These are phyloP conservation scores for Trametes sp. DNA, from an alignment of 1,284 basidiomycete species.

Conservation along the genomic window DNA sequence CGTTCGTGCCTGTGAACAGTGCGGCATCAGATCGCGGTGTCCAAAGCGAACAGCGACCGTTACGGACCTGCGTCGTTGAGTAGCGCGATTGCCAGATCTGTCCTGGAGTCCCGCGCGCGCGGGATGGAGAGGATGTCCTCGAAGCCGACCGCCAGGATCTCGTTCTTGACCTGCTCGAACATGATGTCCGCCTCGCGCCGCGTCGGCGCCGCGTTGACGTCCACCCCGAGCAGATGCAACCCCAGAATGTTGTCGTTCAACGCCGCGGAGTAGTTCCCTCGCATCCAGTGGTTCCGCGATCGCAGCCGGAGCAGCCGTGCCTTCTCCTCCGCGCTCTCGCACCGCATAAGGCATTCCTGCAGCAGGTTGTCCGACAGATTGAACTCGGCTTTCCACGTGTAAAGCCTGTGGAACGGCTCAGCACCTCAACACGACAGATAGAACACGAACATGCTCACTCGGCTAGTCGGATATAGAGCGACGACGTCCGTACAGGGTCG, in stretches of 20 bases:
- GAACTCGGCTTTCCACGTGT: slow-evolving; percentile 71
- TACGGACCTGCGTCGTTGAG: slow-evolving; percentile 70
- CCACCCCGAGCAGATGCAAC: slow-evolving; percentile 66
- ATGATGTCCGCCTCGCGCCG: slow-evolving; percentile 61
- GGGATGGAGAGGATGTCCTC: slow-evolving; percentile 70
- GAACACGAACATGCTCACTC: slow-evolving; percentile 54
- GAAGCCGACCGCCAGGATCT: slow-evolving; percentile 72
- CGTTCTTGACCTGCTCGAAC: slow-evolving; percentile 74
- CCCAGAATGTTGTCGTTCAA: slow-evolving; percentile 65
- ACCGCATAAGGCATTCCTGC: slow-evolving; percentile 57
- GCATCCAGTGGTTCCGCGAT: slow-evolving; percentile 68
- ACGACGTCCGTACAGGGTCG: slow-evolving; percentile 56
- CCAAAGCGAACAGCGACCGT: background rate
- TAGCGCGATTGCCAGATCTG: slow-evolving; percentile 66
- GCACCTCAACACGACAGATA: background rate
- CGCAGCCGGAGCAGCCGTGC: slow-evolving; percentile 64
- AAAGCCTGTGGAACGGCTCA: slow-evolving; percentile 48
- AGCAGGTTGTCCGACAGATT: slow-evolving; percentile 58
- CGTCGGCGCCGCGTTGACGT: slow-evolving; percentile 61
- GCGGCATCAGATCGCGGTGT: slow-evolving; percentile 18
- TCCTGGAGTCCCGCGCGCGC: slow-evolving; percentile 61
- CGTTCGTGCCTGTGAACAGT: slow-evolving; percentile 57
- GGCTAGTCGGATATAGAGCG: slow-evolving; percentile 61
- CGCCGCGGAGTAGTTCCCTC: slow-evolving; percentile 62
- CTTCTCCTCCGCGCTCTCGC: slow-evolving; percentile 58